Percentiles rank a stretch among this genome's conserved stretches.
Conservation (phyloP, 2,329 filamentous ascomycete genomes). For the Coniella vitis region DNA sequence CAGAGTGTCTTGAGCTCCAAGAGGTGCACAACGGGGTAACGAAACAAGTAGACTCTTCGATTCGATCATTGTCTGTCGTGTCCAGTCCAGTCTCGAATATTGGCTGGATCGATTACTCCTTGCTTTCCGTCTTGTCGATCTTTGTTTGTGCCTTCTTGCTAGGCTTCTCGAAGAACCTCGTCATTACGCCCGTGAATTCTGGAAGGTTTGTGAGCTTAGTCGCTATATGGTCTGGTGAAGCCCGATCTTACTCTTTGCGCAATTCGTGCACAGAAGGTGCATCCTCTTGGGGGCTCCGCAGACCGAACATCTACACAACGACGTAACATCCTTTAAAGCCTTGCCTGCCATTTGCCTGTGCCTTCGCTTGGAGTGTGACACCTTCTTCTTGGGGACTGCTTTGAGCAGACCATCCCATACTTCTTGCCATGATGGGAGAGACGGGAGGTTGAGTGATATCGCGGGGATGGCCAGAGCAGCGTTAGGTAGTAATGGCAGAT, state of each 20-base stretch:
- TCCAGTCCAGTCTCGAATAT: neutral
- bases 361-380: constrained; percentile 91
- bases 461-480: constrained; percentile 53
- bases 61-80: too few relatives aligned
- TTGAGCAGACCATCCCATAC: constrained; percentile 90
- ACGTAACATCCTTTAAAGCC: constrained; percentile 82
- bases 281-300: constrained; percentile 85
- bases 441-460: constrained; percentile 48
- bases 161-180: neutral
- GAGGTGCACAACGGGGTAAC: too few relatives aligned
- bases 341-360: constrained; percentile 94
- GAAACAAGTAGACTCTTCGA: too few relatives aligned
- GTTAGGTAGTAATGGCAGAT: constrained; percentile 43
- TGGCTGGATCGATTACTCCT: neutral
- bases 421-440: constrained; percentile 62
- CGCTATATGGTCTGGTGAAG: neutral
- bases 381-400: constrained; percentile 98
- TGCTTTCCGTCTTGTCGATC: constrained; percentile 7
- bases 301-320: constrained; percentile 79
- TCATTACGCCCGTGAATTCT: constrained; percentile 16
- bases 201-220: constrained; percentile 4
- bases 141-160: constrained; percentile 8
- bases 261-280: constrained; percentile 82
- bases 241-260: constrained; percentile 64
- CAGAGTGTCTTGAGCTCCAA: too few relatives aligned